phyloP scores from a whole-genome alignment of 2,329 filamentous ascomycete species.

The Fusarium staphyleae region DNA sequence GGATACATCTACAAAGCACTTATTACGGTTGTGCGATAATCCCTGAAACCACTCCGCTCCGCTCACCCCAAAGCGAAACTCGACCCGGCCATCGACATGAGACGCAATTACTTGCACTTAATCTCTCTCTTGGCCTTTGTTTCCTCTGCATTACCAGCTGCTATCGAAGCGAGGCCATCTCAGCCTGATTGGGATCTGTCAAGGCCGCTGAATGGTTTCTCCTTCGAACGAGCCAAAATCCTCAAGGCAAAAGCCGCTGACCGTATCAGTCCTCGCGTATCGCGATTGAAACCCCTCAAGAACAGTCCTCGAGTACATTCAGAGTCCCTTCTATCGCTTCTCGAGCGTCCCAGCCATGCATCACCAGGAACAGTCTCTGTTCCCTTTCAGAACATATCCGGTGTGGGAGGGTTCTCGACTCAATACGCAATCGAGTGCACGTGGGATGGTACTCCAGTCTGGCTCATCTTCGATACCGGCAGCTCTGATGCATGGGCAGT shows the following conservation, averaged over 20 bases:
- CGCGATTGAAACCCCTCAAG: constrained; percentile 46
- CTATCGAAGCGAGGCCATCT: not conserved
- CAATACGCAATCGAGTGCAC: constrained; percentile 52
- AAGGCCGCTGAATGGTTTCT: constrained; percentile 48
- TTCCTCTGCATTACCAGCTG: constrained; percentile 5
- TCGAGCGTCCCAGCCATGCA: constrained; percentile 32
- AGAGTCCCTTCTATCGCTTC: constrained; percentile 43
- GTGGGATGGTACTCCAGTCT: constrained; percentile 50
- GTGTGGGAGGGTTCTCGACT: constrained; percentile 49
- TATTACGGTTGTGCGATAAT: too few species aligned
- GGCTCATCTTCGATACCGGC: constrained; percentile 58
- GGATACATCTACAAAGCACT: not conserved
- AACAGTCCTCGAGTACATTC: constrained; percentile 18
- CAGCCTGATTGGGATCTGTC: constrained; percentile 44
- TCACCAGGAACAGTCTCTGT: constrained; percentile 20
- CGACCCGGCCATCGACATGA: not conserved
- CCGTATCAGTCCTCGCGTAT: constrained; percentile 41
- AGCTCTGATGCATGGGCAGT: constrained; percentile 61
- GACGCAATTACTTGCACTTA: not conserved
- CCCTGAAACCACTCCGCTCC: too few species aligned
- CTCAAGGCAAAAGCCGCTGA: constrained; percentile 41
- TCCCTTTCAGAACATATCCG: constrained; percentile 49
- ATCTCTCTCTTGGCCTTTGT: constrained; percentile 2
- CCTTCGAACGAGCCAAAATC: constrained; percentile 47
- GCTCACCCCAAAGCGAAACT: too few species aligned